Evolutionary conservation across 2,329 filamentous ascomycete species (phyloP).

Genomic region (Colletotrichum trifolii): DNA sequence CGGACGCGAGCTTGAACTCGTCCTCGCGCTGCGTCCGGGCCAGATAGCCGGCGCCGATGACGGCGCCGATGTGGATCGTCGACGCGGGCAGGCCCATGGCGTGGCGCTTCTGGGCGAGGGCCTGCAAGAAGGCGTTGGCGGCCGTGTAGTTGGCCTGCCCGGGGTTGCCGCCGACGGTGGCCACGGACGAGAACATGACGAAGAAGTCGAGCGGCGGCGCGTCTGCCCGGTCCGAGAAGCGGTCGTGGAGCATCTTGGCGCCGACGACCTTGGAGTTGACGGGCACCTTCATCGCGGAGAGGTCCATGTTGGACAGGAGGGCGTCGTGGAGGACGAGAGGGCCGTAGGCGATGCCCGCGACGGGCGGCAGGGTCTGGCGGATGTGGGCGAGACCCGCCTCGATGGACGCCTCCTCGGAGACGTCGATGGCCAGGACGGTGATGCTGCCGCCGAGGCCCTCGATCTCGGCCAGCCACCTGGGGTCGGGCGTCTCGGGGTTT

Average conservation of each 20-base stretch:
- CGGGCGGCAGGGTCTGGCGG: slow-evolving; percentile 41
- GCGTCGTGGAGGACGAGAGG: slow-evolving; percentile 57
- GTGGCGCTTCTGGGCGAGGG: slow-evolving; percentile 40
- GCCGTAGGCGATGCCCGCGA: slow-evolving; percentile 55
- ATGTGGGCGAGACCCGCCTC: slow-evolving; percentile 35
- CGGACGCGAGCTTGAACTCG: slow-evolving; percentile 24
- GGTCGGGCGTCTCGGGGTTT: slow-evolving; percentile 40
- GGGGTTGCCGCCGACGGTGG: slow-evolving; percentile 39
- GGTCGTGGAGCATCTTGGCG: slow-evolving; percentile 42
- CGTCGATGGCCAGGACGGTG: slow-evolving; percentile 30
- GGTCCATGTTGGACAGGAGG: slow-evolving; percentile 43
- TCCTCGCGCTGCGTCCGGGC: slow-evolving; percentile 40
- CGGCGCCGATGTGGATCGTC: slow-evolving; percentile 29
- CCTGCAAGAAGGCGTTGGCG: slow-evolving; percentile 47
- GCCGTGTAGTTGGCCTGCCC: slow-evolving; percentile 49
- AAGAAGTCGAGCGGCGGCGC: slow-evolving; percentile 43
- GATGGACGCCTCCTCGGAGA: slow-evolving; percentile 33
- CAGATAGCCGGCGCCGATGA: slow-evolving; percentile 30
- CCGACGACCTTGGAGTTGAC: slow-evolving; percentile 50
- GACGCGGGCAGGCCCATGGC: slow-evolving; percentile 37
- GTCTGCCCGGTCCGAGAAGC: slow-evolving; percentile 38
- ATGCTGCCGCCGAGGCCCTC: slow-evolving; percentile 11
- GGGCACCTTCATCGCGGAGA: slow-evolving; percentile 40
- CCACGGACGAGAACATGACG: slow-evolving; percentile 40
- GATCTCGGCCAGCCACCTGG: slow-evolving; percentile 21